Evolutionary conservation across 495 filamentous ascomycete species (phyloP).

Genomic region (Lasiosphaeria hispida): DNA sequence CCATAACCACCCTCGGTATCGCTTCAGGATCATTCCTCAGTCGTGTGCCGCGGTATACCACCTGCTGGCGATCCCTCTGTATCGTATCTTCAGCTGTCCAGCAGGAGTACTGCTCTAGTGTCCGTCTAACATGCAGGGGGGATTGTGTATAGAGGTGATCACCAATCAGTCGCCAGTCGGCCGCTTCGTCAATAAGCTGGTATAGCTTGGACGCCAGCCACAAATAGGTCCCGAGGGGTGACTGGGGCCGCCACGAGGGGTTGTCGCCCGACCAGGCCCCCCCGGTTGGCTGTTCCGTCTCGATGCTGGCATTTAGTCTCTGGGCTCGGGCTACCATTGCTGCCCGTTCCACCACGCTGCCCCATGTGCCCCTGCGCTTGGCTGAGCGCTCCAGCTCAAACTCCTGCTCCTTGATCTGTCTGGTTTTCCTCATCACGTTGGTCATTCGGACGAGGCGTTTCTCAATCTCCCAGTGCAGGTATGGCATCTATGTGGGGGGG

Average conservation of each 20-base stretch:
- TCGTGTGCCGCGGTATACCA: conserved; percentile 21
- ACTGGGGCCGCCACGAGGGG: conserved; percentile 23
- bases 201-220: conserved; percentile 28
- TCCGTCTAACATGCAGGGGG: conserved; percentile 19
- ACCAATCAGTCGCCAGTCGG: conserved; percentile 26
- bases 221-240: conserved; percentile 22
- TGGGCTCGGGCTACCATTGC: conserved; percentile 12
- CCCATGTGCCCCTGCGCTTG: conserved; percentile 27
- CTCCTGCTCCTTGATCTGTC: conserved; percentile 18
- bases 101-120: conserved; percentile 24
- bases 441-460: conserved; percentile 29
- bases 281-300: neutral
- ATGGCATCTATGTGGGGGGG: conserved; percentile 20
- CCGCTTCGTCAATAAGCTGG: conserved; percentile 29
- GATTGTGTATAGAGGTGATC: conserved; percentile 24
- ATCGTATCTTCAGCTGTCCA: conserved; percentile 24
- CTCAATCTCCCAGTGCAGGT: conserved; percentile 29
- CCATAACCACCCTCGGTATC: conserved; percentile 69
- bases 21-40: conserved; percentile 23
- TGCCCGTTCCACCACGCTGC: conserved; percentile 24
- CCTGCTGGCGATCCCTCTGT: conserved; percentile 22
- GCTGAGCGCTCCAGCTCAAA: conserved; percentile 19
- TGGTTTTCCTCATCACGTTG: conserved; percentile 23
- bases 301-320: conserved; percentile 17
- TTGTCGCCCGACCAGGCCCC: conserved; percentile 14